Percentiles rank a stretch among this genome's conserved stretches.
phyloP scores from a whole-genome alignment of 306 rosid species.

The Elaeagnus macrophylla region DNA sequence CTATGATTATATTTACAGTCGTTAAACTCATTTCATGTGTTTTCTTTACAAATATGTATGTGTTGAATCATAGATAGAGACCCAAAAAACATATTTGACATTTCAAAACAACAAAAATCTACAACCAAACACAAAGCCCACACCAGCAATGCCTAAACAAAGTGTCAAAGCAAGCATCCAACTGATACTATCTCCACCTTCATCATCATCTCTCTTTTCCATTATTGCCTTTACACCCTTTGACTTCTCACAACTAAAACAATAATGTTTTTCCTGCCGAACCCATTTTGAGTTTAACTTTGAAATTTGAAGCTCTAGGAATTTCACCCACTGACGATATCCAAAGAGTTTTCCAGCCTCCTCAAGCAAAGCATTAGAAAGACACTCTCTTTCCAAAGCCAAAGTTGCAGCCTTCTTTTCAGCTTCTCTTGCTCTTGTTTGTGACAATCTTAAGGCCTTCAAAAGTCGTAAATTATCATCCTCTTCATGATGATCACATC shows the following conservation, averaged over 20 bases:
- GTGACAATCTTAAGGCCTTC: slow-evolving; percentile 75
- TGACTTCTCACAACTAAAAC: neutral
- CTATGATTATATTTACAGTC: no score
- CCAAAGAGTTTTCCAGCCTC: slow-evolving; percentile 54
- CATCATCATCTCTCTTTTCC: slow-evolving; percentile 15
- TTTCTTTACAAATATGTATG: neutral
- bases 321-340: slow-evolving; percentile 51
- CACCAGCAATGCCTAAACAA: slow-evolving; percentile 60
- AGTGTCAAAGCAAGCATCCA: slow-evolving; percentile 56
- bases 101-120: slow-evolving; percentile 15
- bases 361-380: slow-evolving; percentile 39
- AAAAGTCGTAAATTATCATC: slow-evolving; percentile 46
- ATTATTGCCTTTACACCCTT: slow-evolving; percentile 4
- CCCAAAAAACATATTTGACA: neutral
- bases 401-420: slow-evolving; percentile 47
- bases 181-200: slow-evolving; percentile 21
- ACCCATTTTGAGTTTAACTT: slow-evolving; percentile 30
- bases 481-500: slow-evolving; percentile 3
- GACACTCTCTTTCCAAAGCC: slow-evolving; percentile 42
- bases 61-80: neutral
- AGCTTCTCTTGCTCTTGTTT: slow-evolving; percentile 70
- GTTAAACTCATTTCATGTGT: neutral
- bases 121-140: slow-evolving; percentile 47
- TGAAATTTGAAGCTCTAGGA: slow-evolving; percentile 65
- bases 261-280: neutral